These are phyloP conservation scores for Scleroderma bovista DNA, from an alignment of 768 basidiomycete genomes.

Conservation along the genomic window DNA sequence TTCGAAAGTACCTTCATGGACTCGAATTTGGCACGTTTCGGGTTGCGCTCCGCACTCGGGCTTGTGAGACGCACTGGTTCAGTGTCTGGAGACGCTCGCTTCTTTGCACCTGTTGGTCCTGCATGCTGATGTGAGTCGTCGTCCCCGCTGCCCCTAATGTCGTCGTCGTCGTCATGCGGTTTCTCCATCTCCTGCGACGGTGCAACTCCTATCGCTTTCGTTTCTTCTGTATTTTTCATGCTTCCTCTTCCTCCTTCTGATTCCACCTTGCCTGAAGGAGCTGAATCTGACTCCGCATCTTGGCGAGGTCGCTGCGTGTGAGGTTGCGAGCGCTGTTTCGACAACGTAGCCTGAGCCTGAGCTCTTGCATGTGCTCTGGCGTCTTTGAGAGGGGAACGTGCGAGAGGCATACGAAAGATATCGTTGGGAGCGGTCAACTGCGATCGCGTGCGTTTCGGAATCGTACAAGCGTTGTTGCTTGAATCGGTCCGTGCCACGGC, in stretches of 20 bases:
- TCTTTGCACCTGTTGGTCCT: conserved; percentile 13
- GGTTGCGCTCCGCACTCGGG: conserved; percentile 10
- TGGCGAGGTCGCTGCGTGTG: neutral
- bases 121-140: neutral
- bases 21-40: conserved; percentile 25
- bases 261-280: no score
- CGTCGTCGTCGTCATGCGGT: no score
- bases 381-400: conserved; percentile 49
- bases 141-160: neutral
- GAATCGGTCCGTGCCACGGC: no score
- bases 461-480: neutral
- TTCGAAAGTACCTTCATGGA: conserved; percentile 10
- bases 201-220: no score
- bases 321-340: conserved; percentile 1
- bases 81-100: conserved; percentile 26
- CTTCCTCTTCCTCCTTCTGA: no score
- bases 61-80: conserved; percentile 10
- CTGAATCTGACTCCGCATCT: neutral
- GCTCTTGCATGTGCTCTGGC: conserved; percentile 30
- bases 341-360: conserved; percentile 23
- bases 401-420: conserved; percentile 38
- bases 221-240: no score
- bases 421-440: conserved; percentile 44
- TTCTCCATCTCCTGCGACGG: no score
- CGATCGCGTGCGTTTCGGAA: conserved; percentile 40